Conservation (phyloP, 2,329 filamentous ascomycete genomes). For the Aspergillus carbonarius region DNA sequence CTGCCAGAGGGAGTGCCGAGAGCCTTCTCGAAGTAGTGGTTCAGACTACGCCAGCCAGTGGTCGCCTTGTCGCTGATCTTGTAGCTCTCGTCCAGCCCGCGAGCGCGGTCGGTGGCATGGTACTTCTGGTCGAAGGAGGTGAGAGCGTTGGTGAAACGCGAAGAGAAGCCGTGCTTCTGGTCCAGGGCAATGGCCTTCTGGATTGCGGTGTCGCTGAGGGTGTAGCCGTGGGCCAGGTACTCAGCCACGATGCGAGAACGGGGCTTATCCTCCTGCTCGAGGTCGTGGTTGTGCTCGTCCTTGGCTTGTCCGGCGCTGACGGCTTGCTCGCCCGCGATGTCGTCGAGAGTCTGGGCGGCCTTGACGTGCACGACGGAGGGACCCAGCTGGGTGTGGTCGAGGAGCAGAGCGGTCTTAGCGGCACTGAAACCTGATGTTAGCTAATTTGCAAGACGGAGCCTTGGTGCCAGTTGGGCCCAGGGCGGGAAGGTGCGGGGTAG, state of each 20-base stretch:
- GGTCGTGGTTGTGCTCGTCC: conserved; percentile 61
- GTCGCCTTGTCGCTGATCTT: conserved; percentile 73
- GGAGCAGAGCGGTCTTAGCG: conserved; percentile 91
- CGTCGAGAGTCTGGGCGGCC: conserved; percentile 66
- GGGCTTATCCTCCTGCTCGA: conserved; percentile 96
- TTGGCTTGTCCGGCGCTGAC: conserved; percentile 54
- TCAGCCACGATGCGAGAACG: conserved; percentile 90
- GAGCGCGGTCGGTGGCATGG: conserved; percentile 83
- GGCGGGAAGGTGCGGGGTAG: conserved; percentile 26
- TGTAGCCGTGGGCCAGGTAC: conserved; percentile 94
- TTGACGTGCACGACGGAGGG: conserved; percentile 72
- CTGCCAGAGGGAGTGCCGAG: conserved; percentile 81
- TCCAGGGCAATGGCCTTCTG: conserved; percentile 84
- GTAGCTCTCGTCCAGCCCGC: conserved; percentile 80
- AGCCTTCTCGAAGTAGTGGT: conserved; percentile 94
- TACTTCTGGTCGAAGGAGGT: conserved; percentile 78
- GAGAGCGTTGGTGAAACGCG: conserved; percentile 74
- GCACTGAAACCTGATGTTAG: conserved; percentile 49
- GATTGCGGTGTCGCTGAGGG: conserved; percentile 73
- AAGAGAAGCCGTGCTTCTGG: conserved; percentile 81
- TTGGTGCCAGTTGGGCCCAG: conserved; percentile 10
- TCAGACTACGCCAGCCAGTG: conserved; percentile 65
- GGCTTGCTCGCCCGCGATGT: conserved; percentile 60
- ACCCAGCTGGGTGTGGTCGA: conserved; percentile 95
- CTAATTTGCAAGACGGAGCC: neutral